Base-by-base conservation (phyloP, 345 rosid genomes). In the Citrus trifoliata region DNA sequence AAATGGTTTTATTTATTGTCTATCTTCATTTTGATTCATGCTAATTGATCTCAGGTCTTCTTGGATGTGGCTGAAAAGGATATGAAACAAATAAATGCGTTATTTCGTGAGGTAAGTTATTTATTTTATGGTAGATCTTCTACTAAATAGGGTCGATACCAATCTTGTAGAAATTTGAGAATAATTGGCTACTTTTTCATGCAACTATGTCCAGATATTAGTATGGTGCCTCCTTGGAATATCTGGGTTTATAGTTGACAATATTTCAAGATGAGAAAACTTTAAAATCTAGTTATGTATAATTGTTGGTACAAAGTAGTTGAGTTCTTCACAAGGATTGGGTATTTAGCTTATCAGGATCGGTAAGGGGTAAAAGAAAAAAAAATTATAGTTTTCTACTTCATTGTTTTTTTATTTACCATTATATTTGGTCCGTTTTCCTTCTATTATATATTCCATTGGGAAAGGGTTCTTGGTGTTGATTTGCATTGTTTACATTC, bases 21-120 rank as follows among this genome's bases (percentile, higher is more conserved):
- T 67, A 4, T 70, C 42, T 28, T 33, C 62, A 53, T 51, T 73
- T 48, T 37, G 67, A 51, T 66, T 5, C 27, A 37, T 75, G 32
- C 40, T 76, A 70, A 70, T 55, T 80, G 77, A 79, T 82, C 63
- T 80, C 88, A 95, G 98, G 97, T 95, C 80, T 95, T 95, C 91
- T 86, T 95, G 77, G 96, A 95, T 51, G 66, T 95, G 86, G 88
- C 91, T 67, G 93, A 86, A 32, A 95, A 91, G 83, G 91, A 93
- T 78, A 81, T 95, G 98, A 95, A 83, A 83, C 87, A 75, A 86
- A 88, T 95, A 82, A 90, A 85, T 84, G 87, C 92, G 82, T 83
- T 93, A 84, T 95, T 95, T 83, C 89, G 79, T 66, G 99, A 95
- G 97, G 97, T 93, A 86, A 86, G 61, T 78, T 79, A 24, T 21